phyloP scores from a whole-genome alignment of 2,329 filamentous ascomycete species.

The Alternaria incomplexa region DNA sequence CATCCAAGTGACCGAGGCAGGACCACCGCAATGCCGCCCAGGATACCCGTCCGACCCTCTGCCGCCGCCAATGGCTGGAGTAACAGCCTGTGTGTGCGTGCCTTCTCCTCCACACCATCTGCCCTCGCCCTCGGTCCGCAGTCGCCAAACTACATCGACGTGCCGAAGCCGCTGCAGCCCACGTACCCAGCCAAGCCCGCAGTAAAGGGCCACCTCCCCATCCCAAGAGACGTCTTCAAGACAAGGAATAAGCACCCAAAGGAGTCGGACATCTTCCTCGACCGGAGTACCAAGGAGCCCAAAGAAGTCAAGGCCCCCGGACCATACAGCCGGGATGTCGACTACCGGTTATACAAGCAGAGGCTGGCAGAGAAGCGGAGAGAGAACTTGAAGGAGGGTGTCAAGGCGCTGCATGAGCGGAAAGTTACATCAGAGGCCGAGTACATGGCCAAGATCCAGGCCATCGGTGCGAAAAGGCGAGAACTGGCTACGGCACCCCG shows the following conservation, averaged over 20 bases:
- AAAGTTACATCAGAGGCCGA: slow-evolving; percentile 35
- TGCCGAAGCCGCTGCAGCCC: slow-evolving; percentile 78
- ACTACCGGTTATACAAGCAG: slow-evolving; percentile 69
- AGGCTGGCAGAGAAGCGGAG: slow-evolving; percentile 75
- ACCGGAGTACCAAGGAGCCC: slow-evolving; percentile 64
- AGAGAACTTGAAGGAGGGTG: slow-evolving; percentile 72
- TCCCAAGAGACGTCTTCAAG: slow-evolving; percentile 80
- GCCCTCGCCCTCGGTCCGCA: slow-evolving; percentile 71
- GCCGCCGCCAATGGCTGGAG: slow-evolving; percentile 22
- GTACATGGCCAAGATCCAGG: slow-evolving; percentile 27
- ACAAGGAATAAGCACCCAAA: slow-evolving; percentile 56
- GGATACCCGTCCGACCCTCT: slow-evolving; percentile 44
- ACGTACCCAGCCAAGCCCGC: slow-evolving; percentile 56
- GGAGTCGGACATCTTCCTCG: slow-evolving; percentile 65
- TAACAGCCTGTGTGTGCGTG: slow-evolving; percentile 17
- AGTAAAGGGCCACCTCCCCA: slow-evolving; percentile 80
- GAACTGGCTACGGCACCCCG: slow-evolving; percentile 67
- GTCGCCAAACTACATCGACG: slow-evolving; percentile 83
- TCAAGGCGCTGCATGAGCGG: slow-evolving; percentile 68
- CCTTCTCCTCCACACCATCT: slow-evolving; percentile 57
- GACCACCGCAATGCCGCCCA: slow-evolving; percentile 49
- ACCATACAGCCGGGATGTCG: slow-evolving; percentile 51
- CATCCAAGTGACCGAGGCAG: not conserved
- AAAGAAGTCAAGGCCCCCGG: slow-evolving; percentile 43
- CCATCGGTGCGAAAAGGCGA: slow-evolving; percentile 55